Conservation (phyloP, 2,329 filamentous ascomycete genomes). For the Coniella lustricola region DNA sequence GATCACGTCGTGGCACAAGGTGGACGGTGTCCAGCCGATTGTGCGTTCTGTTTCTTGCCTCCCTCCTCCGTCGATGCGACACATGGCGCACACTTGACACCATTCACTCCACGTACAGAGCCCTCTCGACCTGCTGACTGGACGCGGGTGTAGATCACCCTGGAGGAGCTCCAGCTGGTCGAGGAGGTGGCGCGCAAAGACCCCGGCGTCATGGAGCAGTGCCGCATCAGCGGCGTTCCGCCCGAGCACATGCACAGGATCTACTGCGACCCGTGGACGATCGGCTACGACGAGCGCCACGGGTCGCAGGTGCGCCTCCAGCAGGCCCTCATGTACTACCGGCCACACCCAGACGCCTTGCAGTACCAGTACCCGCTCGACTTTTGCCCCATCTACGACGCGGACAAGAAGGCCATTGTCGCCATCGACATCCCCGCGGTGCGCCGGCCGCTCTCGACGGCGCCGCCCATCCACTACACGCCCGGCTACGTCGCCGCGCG, state of each 20-base stretch:
- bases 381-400: constrained; percentile 88
- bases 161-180: constrained; percentile 80
- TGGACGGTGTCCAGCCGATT: constrained; percentile 74
- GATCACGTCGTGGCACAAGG: constrained; percentile 66
- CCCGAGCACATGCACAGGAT: constrained; percentile 87
- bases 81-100: no score
- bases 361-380: constrained; percentile 90
- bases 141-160: constrained; percentile 58
- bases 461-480: constrained; percentile 72
- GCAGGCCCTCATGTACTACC: constrained; percentile 93
- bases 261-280: constrained; percentile 94
- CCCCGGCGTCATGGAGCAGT: constrained; percentile 85
- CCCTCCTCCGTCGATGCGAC: no score
- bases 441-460: constrained; percentile 66
- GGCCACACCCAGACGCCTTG: constrained; percentile 74
- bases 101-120: no score
- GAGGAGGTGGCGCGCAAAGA: constrained; percentile 71
- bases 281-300: constrained; percentile 87
- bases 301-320: constrained; percentile 73
- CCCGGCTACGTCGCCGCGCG: constrained; percentile 59
- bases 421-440: constrained; percentile 78
- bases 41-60: constrained; percentile 44
- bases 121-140: no score
- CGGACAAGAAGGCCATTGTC: constrained; percentile 69
- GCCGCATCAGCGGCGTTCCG: constrained; percentile 72